These are phyloP conservation scores for Penicillium maclennaniae DNA, from an alignment of 495 filamentous ascomycete genomes.

Conservation along the genomic window DNA sequence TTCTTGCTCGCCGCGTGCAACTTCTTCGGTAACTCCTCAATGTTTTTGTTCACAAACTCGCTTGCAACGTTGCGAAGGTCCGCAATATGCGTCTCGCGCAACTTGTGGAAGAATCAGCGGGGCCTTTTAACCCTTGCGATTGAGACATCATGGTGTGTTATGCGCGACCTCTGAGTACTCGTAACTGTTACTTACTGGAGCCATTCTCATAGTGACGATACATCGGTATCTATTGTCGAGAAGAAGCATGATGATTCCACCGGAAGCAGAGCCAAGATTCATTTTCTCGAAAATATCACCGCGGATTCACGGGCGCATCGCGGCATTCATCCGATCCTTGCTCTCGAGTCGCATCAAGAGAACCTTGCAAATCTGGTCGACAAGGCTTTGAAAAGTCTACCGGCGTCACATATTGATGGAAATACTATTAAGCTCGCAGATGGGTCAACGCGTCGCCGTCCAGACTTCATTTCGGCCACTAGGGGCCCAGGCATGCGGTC, in stretches of 20 bases:
- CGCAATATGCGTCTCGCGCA: constrained; percentile 7
- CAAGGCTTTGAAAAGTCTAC: constrained; percentile 56
- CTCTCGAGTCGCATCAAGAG: constrained; percentile 68
- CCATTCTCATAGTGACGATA: constrained; percentile 69
- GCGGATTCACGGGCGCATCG: constrained; percentile 64
- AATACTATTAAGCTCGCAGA: constrained; percentile 19
- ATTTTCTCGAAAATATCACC: constrained; percentile 80
- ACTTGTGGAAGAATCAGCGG: constrained; percentile 22
- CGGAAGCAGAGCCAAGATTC: constrained; percentile 48
- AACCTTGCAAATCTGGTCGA: constrained; percentile 62
- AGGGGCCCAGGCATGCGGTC: constrained; percentile 85
- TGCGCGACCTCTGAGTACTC: background rate
- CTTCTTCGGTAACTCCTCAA: constrained; percentile 11
- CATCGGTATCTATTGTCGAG: constrained; percentile 80
- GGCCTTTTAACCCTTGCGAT: constrained; percentile 75
- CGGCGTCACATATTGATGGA: constrained; percentile 25
- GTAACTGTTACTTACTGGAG: constrained; percentile 8
- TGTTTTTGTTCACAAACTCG: constrained; percentile 26
- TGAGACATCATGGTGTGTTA: constrained; percentile 78
- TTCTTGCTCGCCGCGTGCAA: constrained; percentile 15
- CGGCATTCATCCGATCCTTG: constrained; percentile 74
- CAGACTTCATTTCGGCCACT: constrained; percentile 82
- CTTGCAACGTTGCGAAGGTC: constrained; percentile 22
- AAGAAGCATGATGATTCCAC: constrained; percentile 34
- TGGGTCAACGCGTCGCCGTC: constrained; percentile 43